Evolutionary conservation across 1,139 yeast genomes (phyloP).

Genomic region (Diutina sp.): DNA sequence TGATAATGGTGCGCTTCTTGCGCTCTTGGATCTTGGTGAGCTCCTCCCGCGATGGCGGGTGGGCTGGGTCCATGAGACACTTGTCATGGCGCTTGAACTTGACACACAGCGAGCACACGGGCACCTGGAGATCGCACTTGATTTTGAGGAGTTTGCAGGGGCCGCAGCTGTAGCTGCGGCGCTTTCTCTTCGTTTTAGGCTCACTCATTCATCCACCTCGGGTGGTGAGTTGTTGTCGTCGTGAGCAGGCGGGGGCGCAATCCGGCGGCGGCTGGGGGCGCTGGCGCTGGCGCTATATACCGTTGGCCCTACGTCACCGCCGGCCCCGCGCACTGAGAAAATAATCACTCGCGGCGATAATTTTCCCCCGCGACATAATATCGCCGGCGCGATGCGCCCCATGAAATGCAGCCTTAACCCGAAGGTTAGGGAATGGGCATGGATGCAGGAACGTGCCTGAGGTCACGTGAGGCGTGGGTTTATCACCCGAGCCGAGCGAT

Average conservation of each 20-base stretch:
- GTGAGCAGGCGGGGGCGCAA: not conserved
- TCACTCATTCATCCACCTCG: slow-evolving; percentile 1
- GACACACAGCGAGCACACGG: slow-evolving; percentile 33
- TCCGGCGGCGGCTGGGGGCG: not conserved
- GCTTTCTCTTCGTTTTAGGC: slow-evolving; percentile 14
- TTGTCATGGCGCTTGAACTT: slow-evolving; percentile 26
- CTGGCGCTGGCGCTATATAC: not conserved
- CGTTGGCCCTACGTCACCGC: not conserved
- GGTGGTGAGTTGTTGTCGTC: not conserved
- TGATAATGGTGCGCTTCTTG: slow-evolving; percentile 1
- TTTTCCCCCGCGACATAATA: not conserved
- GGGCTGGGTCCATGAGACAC: slow-evolving; percentile 30
- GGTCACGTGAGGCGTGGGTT: too few relatives aligned
- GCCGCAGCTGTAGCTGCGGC: slow-evolving; percentile 45
- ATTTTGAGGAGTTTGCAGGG: slow-evolving; percentile 41
- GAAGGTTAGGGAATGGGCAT: not conserved
- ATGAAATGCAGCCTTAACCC: not conserved
- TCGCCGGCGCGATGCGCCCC: not conserved
- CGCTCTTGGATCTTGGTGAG: slow-evolving; percentile 4
- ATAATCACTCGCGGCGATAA: not conserved
- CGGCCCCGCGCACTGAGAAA: not conserved
- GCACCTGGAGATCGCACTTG: slow-evolving; percentile 37
- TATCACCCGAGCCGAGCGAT: too few relatives aligned
- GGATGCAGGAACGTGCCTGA: not conserved
- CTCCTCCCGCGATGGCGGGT: slow-evolving; percentile 27